Evolutionary conservation across 1,284 basidiomycete genomes (phyloP), one percentile per base, ranked within the genome.

Genomic region (Trametes sp.): DNA sequence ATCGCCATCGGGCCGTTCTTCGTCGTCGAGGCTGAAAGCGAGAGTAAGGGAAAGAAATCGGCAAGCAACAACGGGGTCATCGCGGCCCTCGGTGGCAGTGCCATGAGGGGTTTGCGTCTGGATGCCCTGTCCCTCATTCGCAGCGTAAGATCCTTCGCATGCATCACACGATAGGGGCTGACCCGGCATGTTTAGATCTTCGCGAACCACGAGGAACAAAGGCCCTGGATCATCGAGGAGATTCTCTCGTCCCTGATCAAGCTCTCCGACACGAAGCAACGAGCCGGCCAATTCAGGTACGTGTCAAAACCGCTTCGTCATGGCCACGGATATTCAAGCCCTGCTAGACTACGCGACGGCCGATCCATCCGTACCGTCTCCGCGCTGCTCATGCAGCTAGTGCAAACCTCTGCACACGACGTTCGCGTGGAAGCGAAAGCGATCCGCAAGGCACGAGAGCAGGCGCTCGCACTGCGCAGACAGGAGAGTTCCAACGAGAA

Each of bases 211-310:
- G 88, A 93, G 62, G 88, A 91, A 41, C 97, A 99, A 76, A 82
- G 97, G 1, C 87, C 89, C 1, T 98, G 96, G 95, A 97, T 98
- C 66, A 91, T 99, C 23, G 96, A 98, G 74, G 97, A 98, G 76
- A 95, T 98, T 33, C 76, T 99, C 21, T 87, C 88, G 4, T 95
- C 94, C 0, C 79, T 98, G 52, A 95, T 94, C 68, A 95, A 93
- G 75, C 82, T 98, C 9, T 94, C 94, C 0, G 95, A 98, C 69
- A 87, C 89, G 49, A 96, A 94, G 72, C 90, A 93, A 72, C 91
- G 92, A 66, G 90, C 93, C 42, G 91, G 93, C 0, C 92, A 94
- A 66, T 96, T 95, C 74, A 84, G 90, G 93, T 95, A 53, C 53
- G 87, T 75, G 1, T 6, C 16, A 68, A 33, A 16, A 56, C 45